Evolutionary conservation across 2,329 filamentous ascomycete genomes (phyloP).

Genomic region (Balansia obtecta): DNA sequence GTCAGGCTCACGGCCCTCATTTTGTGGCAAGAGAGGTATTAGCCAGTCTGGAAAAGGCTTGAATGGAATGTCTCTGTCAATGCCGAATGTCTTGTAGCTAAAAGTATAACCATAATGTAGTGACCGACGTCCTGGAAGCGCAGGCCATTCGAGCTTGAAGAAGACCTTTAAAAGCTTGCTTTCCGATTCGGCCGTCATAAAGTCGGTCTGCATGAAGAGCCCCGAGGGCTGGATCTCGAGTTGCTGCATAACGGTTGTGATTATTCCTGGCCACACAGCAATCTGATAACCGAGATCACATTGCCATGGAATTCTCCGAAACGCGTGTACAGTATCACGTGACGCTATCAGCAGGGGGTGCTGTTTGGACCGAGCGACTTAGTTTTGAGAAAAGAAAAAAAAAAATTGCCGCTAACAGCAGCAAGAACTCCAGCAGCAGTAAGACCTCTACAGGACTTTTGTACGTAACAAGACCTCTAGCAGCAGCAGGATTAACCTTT

Average conservation of each 20-base stretch:
- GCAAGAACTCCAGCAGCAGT: too few species aligned
- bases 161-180: conserved; percentile 22
- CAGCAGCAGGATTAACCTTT: too few species aligned
- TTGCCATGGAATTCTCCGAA: conserved; percentile 4
- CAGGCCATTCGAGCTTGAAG: conserved; percentile 4
- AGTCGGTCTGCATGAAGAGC: conserved; percentile 32
- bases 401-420: too few species aligned
- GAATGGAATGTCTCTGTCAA: conserved; percentile 32
- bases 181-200: conserved; percentile 34
- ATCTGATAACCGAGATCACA: not conserved
- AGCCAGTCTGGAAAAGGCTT: conserved; percentile 40
- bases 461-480: too few species aligned
- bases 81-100: conserved; percentile 45
- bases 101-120: conserved; percentile 43
- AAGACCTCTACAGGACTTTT: too few species aligned
- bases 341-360: too few species aligned
- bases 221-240: conserved; percentile 20
- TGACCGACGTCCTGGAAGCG: conserved; percentile 5
- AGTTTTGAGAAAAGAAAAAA: too few species aligned
- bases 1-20: conserved; percentile 33
- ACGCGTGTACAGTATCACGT: too few species aligned
- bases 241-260: conserved; percentile 13
- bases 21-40: conserved; percentile 30
- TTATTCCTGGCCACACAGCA: not conserved
- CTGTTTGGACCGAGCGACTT: too few species aligned